Evolutionary conservation across 2,329 filamentous ascomycete genomes (phyloP).

Genomic region (Sclerotinia nivalis): DNA sequence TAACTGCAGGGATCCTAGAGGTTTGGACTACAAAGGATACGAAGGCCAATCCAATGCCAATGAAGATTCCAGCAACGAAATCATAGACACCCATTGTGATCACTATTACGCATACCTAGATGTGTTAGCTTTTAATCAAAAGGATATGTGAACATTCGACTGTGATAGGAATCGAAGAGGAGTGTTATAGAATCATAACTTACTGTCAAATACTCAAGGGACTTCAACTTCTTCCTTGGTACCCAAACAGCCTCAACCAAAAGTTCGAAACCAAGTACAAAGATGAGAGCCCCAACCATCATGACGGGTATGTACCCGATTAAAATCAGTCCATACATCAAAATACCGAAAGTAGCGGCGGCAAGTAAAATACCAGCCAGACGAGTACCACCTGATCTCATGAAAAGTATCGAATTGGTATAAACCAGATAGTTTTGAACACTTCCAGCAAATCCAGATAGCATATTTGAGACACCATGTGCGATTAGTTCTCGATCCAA

Average conservation of each 20-base stretch:
- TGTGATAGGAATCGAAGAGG: background rate
- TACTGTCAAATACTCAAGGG: conserved; percentile 85
- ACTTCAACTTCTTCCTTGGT: conserved; percentile 84
- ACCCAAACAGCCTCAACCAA: conserved; percentile 85
- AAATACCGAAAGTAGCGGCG: conserved; percentile 73
- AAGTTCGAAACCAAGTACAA: conserved; percentile 89
- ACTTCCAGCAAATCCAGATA: conserved; percentile 84
- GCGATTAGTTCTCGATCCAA: conserved; percentile 89
- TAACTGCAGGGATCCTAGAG: conserved; percentile 83
- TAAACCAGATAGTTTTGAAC: conserved; percentile 98
- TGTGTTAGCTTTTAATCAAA: conserved; percentile 33
- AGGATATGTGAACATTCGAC: background rate
- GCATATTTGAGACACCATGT: conserved; percentile 87
- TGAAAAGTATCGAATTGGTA: conserved; percentile 96
- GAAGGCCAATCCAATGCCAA: conserved; percentile 90
- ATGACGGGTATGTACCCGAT: conserved; percentile 96
- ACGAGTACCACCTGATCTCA: conserved; percentile 83
- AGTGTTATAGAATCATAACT: conserved; percentile 33
- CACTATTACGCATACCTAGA: conserved; percentile 77
- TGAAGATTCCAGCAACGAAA: conserved; percentile 90
- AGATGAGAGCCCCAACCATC: conserved; percentile 95
- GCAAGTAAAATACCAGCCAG: conserved; percentile 86
- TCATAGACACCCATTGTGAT: conserved; percentile 96
- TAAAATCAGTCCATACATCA: conserved; percentile 81
- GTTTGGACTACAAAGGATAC: conserved; percentile 89